Conservation (phyloP, 208 protist species). For the Leishmania gerbilli region DNA sequence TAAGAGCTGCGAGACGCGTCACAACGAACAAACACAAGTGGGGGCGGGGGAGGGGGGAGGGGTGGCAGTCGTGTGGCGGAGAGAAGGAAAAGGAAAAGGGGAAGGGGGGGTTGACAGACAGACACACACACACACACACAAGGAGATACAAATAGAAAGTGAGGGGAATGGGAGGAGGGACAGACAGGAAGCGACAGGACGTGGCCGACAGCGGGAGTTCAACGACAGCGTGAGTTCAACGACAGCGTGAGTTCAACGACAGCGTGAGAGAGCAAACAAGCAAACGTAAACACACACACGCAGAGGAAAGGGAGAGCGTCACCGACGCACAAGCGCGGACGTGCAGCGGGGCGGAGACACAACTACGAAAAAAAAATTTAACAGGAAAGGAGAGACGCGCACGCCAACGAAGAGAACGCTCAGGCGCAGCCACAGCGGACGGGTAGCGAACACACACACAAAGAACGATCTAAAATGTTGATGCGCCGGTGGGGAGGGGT, state of each 20-base stretch:
- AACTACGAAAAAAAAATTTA: background rate
- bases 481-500: too few species aligned
- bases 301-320: background rate
- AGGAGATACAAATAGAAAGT: background rate
- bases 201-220: background rate
- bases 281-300: too few species aligned
- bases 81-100: background rate
- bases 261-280: background rate
- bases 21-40: background rate
- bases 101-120: background rate
- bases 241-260: too few species aligned
- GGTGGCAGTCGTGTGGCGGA: background rate
- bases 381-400: background rate
- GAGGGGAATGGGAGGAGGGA: too few species aligned
- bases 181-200: background rate
- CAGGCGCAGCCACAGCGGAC: background rate
- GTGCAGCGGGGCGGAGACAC: background rate
- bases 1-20: too few species aligned
- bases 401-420: background rate
- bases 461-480: background rate
- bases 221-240: background rate
- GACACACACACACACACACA: slow-evolving; percentile 11
- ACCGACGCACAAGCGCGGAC: too few species aligned
- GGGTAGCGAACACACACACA: background rate
- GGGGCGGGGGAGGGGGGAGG: too few species aligned